Evolutionary conservation across 2,329 filamentous ascomycete genomes (phyloP), one percentile per base, ranked within the genome.

Genomic region (Epicoccum sorghinum): DNA sequence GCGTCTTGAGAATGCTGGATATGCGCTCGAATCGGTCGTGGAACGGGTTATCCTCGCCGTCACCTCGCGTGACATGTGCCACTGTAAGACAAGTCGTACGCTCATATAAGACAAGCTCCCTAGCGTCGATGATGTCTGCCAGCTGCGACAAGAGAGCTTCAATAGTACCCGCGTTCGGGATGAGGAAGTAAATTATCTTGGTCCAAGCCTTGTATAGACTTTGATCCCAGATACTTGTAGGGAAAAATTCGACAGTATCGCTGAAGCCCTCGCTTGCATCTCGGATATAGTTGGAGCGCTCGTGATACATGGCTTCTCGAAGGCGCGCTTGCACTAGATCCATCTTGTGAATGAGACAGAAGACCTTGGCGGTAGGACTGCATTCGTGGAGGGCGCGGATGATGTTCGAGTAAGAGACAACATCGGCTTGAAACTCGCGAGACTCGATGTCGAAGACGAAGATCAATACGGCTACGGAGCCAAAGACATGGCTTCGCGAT

Each of bases 381-480:
- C 87, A 96, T 77, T 98, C 93, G 50, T 88, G 84, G 35, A 99
- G 83, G 0, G 95, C 95, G 44, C 88, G 86, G 65, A 98, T 91
- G 73, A 98, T 95, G 62, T 90, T 89, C 47, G 89, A 87, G 80
- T 98, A 99, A 54, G 92, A 96, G 52, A 93, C 87, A 47, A 98
- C 86, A 74, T 99, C 95, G 66, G 91, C 89, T 59, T 95, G 90
- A 67, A 96, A 91, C 75, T 98, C 95, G 72, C 92, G 89, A 14
- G 91, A 96, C 75, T 98, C 95, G 64, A 98, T 96, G 74, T 99
- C 95, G 78, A 99, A 99, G 75, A 99, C 95, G 80, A 99, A 99
- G 76, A 99, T 98, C 54, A 99, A 85, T 46, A 98, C 95, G 45
- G 93, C 93, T 58, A 97, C 95, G 73, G 95, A 93, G 70, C 89